Evolutionary conservation across 2,329 filamentous ascomycete species (phyloP).

Genomic region (Penicillium sp.): DNA sequence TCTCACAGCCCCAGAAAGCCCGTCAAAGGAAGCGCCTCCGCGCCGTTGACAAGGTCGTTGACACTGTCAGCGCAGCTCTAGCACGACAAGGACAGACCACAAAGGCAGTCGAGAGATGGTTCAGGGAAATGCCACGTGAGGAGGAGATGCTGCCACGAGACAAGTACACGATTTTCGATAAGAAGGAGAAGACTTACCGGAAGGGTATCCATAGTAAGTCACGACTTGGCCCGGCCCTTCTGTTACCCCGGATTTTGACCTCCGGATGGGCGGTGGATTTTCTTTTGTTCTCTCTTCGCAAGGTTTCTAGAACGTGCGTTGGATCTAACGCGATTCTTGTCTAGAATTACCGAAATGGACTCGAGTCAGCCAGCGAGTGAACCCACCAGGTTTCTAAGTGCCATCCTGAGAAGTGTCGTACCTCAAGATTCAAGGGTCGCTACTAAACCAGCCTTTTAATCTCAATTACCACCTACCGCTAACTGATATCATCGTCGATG

Average conservation of each 20-base stretch:
- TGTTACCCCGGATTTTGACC: background rate
- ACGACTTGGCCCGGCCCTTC: background rate
- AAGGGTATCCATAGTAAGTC: slow-evolving; percentile 92
- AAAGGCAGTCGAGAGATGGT: slow-evolving; percentile 87
- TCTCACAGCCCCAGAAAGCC: slow-evolving; percentile 88
- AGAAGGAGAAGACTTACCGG: slow-evolving; percentile 92
- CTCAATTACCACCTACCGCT: background rate
- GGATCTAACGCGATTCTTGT: slow-evolving; percentile 16
- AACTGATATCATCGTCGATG: slow-evolving; percentile 13
- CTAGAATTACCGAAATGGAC: slow-evolving; percentile 90
- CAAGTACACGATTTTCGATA: slow-evolving; percentile 98
- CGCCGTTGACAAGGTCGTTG: slow-evolving; percentile 84
- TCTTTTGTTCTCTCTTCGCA: background rate
- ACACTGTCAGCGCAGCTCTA: slow-evolving; percentile 79
- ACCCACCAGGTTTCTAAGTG: slow-evolving; percentile 86
- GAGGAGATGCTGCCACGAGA: slow-evolving; percentile 93
- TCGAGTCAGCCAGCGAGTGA: slow-evolving; percentile 88
- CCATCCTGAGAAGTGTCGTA: background rate
- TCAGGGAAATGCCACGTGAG: slow-evolving; percentile 93
- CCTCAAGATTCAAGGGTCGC: background rate
- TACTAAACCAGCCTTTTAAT: background rate
- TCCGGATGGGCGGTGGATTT: background rate
- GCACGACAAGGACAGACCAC: slow-evolving; percentile 70
- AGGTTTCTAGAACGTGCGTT: background rate
- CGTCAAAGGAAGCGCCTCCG: slow-evolving; percentile 83